Evolutionary conservation across 495 filamentous ascomycete species (phyloP).

Genomic region (Penicillium longicatenatum): DNA sequence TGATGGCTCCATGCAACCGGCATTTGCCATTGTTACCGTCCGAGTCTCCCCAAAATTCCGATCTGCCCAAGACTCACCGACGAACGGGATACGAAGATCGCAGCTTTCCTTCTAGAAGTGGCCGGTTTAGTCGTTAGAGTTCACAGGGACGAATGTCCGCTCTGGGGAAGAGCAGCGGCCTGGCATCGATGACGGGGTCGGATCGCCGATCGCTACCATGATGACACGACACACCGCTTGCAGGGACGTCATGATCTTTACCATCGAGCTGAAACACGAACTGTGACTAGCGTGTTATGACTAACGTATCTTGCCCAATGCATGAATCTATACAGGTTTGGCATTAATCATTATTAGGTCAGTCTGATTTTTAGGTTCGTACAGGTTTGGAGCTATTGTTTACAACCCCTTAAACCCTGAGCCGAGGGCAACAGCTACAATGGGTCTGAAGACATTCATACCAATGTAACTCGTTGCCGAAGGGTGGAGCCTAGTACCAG

Average conservation of each 20-base stretch:
- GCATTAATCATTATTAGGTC: background rate
- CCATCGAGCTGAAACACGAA: background rate
- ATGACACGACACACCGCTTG: slow-evolving; percentile 12
- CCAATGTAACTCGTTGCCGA: background rate
- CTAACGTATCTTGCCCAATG: background rate
- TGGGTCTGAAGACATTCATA: background rate
- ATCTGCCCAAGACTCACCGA: background rate
- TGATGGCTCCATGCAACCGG: slow-evolving; percentile 11
- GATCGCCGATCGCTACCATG: slow-evolving; percentile 4
- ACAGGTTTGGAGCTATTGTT: background rate
- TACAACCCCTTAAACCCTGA: background rate
- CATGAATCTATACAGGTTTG: background rate
- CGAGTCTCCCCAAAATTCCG: background rate
- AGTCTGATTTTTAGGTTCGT: background rate
- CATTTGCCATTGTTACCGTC: background rate
- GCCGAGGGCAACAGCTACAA: background rate
- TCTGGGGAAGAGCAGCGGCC: slow-evolving; percentile 2
- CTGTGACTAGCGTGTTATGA: slow-evolving; percentile 3
- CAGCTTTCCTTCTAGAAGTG: background rate
- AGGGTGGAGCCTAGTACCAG: slow-evolving; percentile 1
- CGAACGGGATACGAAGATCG: too few relatives aligned
- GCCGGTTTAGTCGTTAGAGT: background rate
- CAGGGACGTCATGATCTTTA: slow-evolving; percentile 7
- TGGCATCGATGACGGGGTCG: slow-evolving; percentile 3
- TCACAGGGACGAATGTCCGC: background rate